Base-by-base conservation (phyloP, 148 eudicot genomes). In the Polygonum maritimum region DNA sequence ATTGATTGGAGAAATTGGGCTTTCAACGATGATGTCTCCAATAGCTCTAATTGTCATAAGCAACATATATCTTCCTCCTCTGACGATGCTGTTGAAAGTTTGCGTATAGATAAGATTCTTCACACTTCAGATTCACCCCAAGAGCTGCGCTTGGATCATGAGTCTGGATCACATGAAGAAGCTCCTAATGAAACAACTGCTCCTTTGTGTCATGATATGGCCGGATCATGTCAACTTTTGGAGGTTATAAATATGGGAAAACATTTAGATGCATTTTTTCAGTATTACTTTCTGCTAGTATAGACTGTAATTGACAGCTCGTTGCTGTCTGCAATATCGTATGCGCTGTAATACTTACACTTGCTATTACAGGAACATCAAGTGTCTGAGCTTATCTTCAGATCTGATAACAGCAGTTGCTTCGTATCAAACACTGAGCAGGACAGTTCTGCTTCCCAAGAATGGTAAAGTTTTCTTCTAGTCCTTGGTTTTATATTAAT, bases 1-100 rank as follows among this genome's bases (percentile, higher is more conserved):
- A 71, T 84, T 69, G 91, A 94, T 65, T 94, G 98, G 98, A 88
- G 91, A 77, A 81, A 85, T 33, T 94, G 92, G 97, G 77, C 76
- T 48, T 86, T 92, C 81, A 65, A 75, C 77, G 91, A 89, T 39
- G 83, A 69, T 75, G 76, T 78, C 75, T 82, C 80, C 76, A 36
- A 67, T 60, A 80, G 74, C 48, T 21, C 79, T 47, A 48, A 16
- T 77, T 78, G 47, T 78, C 73, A 76, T 77, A 77, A 77, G 67
- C 81, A 76, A 80, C 76, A 51, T 48, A 76, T 55, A 39, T 75
- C 79, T 38, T 72, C 84, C 71, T 45, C 65, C 71, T 45, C 70
- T 75, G 83, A 80, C 77, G 82, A 80, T 80, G 45, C 74, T 73
- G 79, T 79, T 63, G 79, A 26, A 60, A 78, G 89, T 54, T 76